Base-by-base conservation (phyloP, 805 yeast species). In the Kluyveromyces siamensis region DNA sequence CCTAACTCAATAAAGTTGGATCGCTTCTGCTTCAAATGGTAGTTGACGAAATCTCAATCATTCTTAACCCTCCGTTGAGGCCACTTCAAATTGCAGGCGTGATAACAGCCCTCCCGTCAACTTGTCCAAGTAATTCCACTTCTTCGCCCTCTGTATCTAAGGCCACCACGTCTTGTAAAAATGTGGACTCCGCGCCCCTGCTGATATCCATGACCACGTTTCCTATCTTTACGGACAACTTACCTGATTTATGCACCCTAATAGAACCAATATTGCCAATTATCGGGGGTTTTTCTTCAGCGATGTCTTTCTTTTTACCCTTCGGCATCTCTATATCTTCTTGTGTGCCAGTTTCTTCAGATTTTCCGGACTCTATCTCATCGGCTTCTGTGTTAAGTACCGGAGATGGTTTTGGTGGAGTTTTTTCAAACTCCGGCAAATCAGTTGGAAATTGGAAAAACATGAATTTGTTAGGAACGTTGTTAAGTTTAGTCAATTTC, bases 211-310 rank as follows among this genome's bases (percentile, higher is more conserved):
- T 75, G 2, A 77, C 72, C 8, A 79, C 76, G 46, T 80, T 77
- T 13, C 96, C 96, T 37, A 91, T 69, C 51, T 79, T 76, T 64
- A 90, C 75, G 3, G 95, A 74, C 18, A 88, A 64, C 61, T 78
- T 86, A 2, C 98, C 98, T 1, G 96, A 87, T 58, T 82, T 78
- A 63, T 90, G 96, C 42, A 83, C 72, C 48, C 91, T 77, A 35
- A 91, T 60, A 9, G 76, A 72, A 6, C 97, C 97, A 37, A 88
- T 73, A 48, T 72, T 72, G 1, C 96, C 96, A 38, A 68, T 19
- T 48, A 55, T 50, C 8, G 49, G 48, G 19, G 36, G 19, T 14
- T 55, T 47, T 35, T 50, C 51, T 14, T 42, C 25, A 35, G 52
- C 5, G 35, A 41, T 35, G 37, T 42, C 40, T 42, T 46, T 37